Conservation (phyloP, 1,284 basidiomycete genomes). For the Fomitopsis palustris region DNA sequence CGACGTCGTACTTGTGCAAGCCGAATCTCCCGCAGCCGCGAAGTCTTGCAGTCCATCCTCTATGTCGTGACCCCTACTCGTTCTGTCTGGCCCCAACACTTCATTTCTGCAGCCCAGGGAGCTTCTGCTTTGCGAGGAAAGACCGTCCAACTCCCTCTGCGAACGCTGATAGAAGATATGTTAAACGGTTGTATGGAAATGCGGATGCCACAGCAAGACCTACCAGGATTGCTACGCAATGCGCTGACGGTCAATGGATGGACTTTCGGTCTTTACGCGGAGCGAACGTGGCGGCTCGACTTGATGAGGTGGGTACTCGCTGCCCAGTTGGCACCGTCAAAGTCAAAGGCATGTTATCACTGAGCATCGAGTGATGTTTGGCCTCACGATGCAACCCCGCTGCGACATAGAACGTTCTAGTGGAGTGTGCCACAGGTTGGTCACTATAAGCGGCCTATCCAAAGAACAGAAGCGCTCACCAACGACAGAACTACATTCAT, state of each 20-base stretch:
- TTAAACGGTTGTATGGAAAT: constrained; percentile 5
- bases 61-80: constrained; percentile 6
- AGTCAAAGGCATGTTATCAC: neutral
- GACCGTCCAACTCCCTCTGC: constrained; percentile 1
- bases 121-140: neutral
- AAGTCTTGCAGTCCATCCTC: constrained; percentile 2
- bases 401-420: no score
- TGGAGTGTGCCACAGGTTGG: no score
- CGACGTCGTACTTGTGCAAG: neutral
- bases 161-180: constrained; percentile 2
- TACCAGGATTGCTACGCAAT: neutral
- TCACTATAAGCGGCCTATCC: no score
- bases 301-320: neutral
- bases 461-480: no score
- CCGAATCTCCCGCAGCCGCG: neutral
- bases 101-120: neutral
- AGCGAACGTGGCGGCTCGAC: constrained; percentile 3
- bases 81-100: constrained; percentile 6
- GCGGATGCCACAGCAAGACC: neutral
- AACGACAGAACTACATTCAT: neutral
- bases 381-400: neutral
- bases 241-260: neutral
- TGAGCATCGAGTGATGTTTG: neutral
- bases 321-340: constrained; percentile 2
- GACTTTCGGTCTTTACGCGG: neutral